These are phyloP conservation scores for Vickermania spadyakhi DNA, from an alignment of 208 protist species.

Conservation along the genomic window DNA sequence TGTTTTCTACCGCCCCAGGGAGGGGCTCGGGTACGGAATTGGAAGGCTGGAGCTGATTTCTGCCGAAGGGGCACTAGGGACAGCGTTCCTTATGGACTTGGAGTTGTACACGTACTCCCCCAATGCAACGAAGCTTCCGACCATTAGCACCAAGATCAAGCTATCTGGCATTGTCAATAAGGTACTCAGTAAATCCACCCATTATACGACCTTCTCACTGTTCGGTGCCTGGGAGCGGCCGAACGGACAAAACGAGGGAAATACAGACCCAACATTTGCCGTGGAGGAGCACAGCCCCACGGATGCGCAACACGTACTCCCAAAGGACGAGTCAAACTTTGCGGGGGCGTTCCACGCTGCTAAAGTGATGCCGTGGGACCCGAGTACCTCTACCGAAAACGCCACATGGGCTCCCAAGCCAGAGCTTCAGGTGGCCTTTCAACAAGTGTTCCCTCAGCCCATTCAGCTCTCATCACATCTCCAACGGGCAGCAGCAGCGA, in stretches of 20 bases:
- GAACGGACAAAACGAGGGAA: not conserved
- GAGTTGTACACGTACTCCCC: conserved; percentile 73
- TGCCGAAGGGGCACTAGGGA: conserved; percentile 25
- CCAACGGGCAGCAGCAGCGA: conserved; percentile 12
- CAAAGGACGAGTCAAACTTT: conserved; percentile 12
- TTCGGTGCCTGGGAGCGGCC: conserved; percentile 38
- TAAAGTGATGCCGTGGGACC: conserved; percentile 64
- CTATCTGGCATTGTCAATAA: conserved; percentile 63
- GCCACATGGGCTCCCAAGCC: conserved; percentile 45
- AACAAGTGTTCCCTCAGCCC: conserved; percentile 56
- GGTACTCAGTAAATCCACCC: conserved; percentile 33
- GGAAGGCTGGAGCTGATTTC: conserved; percentile 39
- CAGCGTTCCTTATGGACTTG: conserved; percentile 54
- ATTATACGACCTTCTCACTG: conserved; percentile 74
- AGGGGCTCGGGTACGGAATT: conserved; percentile 80
- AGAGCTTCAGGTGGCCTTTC: conserved; percentile 49
- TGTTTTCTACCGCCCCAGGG: conserved; percentile 77
- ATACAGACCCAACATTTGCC: too few relatives aligned
- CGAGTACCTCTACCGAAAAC: conserved; percentile 4
- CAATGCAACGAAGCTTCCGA: conserved; percentile 31
- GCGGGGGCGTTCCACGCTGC: conserved; percentile 70
- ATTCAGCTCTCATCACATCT: conserved; percentile 52
- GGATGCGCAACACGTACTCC: not conserved
- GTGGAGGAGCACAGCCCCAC: not conserved
- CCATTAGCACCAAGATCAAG: conserved; percentile 21